phyloP scores from a whole-genome alignment of 176 grass and related monocot genomes.

The Coix lacrymajobi region DNA sequence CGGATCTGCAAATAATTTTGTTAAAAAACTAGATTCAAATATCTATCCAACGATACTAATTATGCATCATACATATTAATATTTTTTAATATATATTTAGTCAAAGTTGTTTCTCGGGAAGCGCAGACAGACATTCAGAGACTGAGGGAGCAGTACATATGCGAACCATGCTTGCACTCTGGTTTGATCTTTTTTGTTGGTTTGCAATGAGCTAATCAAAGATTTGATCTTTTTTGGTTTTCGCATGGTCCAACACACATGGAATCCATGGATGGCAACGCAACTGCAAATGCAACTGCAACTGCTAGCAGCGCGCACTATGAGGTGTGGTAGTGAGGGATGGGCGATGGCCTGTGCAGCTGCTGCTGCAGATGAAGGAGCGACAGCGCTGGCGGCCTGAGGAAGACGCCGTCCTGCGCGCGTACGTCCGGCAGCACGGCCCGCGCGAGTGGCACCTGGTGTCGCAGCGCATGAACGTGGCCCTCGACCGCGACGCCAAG shows the following conservation, averaged over 20 bases:
- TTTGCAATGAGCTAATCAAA: neutral
- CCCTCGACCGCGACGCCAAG: slow-evolving; percentile 83
- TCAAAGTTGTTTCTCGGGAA: too few species aligned
- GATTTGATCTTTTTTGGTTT: neutral
- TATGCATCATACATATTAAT: too few species aligned
- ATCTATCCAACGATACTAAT: too few species aligned
- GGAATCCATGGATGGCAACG: neutral
- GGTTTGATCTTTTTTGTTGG: neutral
- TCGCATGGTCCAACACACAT: neutral
- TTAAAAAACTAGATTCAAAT: too few species aligned
- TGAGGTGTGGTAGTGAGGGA: slow-evolving; percentile 50
- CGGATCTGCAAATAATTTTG: too few species aligned
- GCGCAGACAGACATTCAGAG: too few species aligned
- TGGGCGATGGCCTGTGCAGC: slow-evolving; percentile 46
- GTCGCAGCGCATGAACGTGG: slow-evolving; percentile 82
- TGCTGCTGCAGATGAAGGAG: slow-evolving; percentile 69
- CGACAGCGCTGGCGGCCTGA: slow-evolving; percentile 93
- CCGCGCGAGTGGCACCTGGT: slow-evolving; percentile 92
- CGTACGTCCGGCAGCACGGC: slow-evolving; percentile 89
- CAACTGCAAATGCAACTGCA: neutral
- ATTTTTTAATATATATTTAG: too few species aligned
- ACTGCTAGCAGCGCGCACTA: slow-evolving; percentile 35
- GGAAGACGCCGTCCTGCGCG: slow-evolving; percentile 82
- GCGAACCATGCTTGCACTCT: too few species aligned
- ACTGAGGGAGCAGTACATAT: too few species aligned